These are phyloP conservation scores for Cymbidium sinense DNA, from an alignment of 106 monocot species.

Conservation along the genomic window DNA sequence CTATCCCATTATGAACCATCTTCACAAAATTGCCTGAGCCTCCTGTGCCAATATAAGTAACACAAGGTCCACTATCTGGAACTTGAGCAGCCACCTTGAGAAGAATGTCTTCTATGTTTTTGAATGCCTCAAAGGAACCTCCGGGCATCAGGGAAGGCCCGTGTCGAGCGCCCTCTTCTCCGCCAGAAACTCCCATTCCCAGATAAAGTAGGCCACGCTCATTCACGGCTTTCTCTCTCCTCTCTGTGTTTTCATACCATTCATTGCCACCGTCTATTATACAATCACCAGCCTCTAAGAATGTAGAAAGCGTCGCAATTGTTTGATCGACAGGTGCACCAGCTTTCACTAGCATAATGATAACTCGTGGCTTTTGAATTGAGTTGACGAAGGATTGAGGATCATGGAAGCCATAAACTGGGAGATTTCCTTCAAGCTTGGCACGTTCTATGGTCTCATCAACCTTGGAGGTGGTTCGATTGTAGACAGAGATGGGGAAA, in stretches of 20 bases:
- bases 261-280: constrained; percentile 55
- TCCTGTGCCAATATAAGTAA: constrained; percentile 44
- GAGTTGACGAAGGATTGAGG: constrained; percentile 39
- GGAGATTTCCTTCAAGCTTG: constrained; percentile 43
- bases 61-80: constrained; percentile 45
- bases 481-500: constrained; percentile 53
- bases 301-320: constrained; percentile 31
- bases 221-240: constrained; percentile 48
- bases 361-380: constrained; percentile 44
- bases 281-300: constrained; percentile 48
- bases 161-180: constrained; percentile 43
- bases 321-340: constrained; percentile 56
- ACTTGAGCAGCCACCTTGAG: constrained; percentile 53
- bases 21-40: constrained; percentile 61
- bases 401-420: constrained; percentile 40
- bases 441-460: constrained; percentile 50
- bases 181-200: constrained; percentile 60
- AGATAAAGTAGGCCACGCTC: constrained; percentile 45
- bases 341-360: constrained; percentile 53
- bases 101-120: constrained; percentile 44
- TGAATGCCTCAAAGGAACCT: constrained; percentile 43
- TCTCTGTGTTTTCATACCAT: constrained; percentile 60
- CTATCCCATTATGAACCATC: constrained; percentile 55
- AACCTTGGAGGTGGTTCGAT: constrained; percentile 47
- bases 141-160: constrained; percentile 62